phyloP scores from a whole-genome alignment of 768 basidiomycete species.

The Naganishia antarctica region DNA sequence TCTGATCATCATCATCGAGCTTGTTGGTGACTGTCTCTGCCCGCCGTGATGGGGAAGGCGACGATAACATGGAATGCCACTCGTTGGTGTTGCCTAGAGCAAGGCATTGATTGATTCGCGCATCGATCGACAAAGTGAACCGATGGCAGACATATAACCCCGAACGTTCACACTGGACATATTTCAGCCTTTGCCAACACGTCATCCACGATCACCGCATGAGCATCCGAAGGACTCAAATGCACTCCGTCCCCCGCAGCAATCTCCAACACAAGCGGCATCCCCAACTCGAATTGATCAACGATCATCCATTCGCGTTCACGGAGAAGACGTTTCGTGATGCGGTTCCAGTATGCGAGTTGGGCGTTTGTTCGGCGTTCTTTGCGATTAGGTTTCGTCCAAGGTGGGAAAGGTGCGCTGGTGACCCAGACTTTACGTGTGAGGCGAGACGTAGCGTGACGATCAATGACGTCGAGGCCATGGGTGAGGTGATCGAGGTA shows the following conservation, averaged over 20 bases:
- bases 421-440: slow-evolving; percentile 16
- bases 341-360: slow-evolving; percentile 13
- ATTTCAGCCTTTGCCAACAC: slow-evolving; percentile 24
- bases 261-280: slow-evolving; percentile 25
- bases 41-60: too few species aligned
- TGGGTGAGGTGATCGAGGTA: background rate
- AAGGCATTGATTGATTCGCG: too few species aligned
- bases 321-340: background rate
- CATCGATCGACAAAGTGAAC: too few species aligned
- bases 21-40: too few species aligned
- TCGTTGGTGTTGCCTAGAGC: too few species aligned
- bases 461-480: slow-evolving; percentile 10
- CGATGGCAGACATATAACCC: too few species aligned
- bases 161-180: slow-evolving; percentile 15
- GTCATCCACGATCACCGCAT: slow-evolving; percentile 25
- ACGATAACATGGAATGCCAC: too few species aligned
- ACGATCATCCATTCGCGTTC: slow-evolving; percentile 25
- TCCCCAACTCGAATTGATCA: slow-evolving; percentile 24
- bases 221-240: slow-evolving; percentile 20
- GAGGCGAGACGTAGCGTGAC: slow-evolving; percentile 9
- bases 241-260: slow-evolving; percentile 22
- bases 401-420: slow-evolving; percentile 1
- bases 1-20: too few species aligned
- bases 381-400: slow-evolving; percentile 9
- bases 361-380: slow-evolving; percentile 27